Percentiles rank a stretch among this genome's conserved stretches.
phyloP scores from a whole-genome alignment of 1,284 basidiomycete genomes.

The Leccinum fuscescens region DNA sequence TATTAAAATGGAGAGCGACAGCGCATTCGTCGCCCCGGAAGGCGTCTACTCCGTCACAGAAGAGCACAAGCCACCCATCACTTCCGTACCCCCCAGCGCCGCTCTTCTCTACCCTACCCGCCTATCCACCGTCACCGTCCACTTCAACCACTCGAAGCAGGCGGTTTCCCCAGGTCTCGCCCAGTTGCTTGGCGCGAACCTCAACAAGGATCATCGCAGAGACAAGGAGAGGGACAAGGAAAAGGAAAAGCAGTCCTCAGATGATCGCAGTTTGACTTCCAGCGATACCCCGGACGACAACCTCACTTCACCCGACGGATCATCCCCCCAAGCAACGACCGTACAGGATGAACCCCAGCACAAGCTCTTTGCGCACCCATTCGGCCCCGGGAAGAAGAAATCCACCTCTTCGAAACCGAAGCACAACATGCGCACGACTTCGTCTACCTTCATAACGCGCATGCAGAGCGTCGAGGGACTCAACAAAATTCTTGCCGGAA shows the following conservation, averaged over 20 bases:
- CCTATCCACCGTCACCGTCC: constrained; percentile 60
- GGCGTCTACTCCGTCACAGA: constrained; percentile 85
- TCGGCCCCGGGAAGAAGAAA: constrained; percentile 59
- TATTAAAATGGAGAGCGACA: constrained; percentile 81
- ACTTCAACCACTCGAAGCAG: constrained; percentile 60
- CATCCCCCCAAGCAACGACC: constrained; percentile 22
- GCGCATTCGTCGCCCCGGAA: constrained; percentile 81
- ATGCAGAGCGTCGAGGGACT: constrained; percentile 79
- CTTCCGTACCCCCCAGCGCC: constrained; percentile 46
- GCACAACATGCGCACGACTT: constrained; percentile 84
- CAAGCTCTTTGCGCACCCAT: constrained; percentile 49
- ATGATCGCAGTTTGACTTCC: constrained; percentile 73
- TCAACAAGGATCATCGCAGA: constrained; percentile 39
- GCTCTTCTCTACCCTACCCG: constrained; percentile 59
- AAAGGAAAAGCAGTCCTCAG: constrained; percentile 44
- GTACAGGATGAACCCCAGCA: constrained; percentile 37
- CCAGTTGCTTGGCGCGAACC: constrained; percentile 58
- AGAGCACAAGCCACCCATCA: constrained; percentile 66
- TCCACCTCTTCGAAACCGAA: constrained; percentile 66
- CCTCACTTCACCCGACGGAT: constrained; percentile 40
- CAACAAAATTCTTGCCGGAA: constrained; percentile 68
- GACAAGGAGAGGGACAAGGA: constrained; percentile 60
- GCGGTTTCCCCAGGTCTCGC: constrained; percentile 55
- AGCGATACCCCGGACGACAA: constrained; percentile 70
- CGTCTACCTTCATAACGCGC: constrained; percentile 86